A percentile compares a stretch with the other conserved stretches of the same genome.
Conservation (phyloP, 148 eudicot species). For the Fagopyrum esculentum region DNA sequence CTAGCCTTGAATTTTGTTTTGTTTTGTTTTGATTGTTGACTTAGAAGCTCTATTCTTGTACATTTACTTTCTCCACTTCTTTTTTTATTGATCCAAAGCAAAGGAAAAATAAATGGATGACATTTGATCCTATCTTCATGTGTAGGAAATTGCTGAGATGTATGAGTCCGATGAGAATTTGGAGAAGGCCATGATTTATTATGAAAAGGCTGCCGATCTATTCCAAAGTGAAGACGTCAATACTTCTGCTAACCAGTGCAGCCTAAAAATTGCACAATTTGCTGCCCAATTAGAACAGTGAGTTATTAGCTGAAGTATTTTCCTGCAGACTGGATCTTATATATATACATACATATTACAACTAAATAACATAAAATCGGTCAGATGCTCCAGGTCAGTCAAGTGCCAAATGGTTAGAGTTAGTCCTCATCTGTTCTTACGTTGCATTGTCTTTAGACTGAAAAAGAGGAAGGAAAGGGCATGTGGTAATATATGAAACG, state of each 20-base stretch:
- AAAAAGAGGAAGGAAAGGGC: not conserved
- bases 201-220: constrained; percentile 60
- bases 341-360: not conserved
- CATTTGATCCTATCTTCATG: not conserved
- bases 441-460: not conserved
- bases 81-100: not conserved
- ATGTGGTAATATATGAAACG: not conserved
- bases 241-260: constrained; percentile 67
- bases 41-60: not conserved
- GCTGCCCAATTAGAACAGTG: constrained; percentile 78
- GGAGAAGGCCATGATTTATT: constrained; percentile 54
- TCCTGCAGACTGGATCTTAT: not conserved
- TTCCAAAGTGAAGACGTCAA: constrained; percentile 65
- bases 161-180: constrained; percentile 43
- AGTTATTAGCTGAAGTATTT: constrained; percentile 17
- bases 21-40: not conserved
- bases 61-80: not conserved
- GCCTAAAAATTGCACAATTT: constrained; percentile 73
- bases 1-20: not conserved
- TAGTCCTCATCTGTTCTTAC: not conserved
- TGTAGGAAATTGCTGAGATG: constrained; percentile 72
- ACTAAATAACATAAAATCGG: not conserved
- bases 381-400: not conserved
- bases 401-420: not conserved
- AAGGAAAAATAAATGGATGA: not conserved